Evolutionary conservation across 768 basidiomycete species (phyloP).

Genomic region (Lentinula sp.): DNA sequence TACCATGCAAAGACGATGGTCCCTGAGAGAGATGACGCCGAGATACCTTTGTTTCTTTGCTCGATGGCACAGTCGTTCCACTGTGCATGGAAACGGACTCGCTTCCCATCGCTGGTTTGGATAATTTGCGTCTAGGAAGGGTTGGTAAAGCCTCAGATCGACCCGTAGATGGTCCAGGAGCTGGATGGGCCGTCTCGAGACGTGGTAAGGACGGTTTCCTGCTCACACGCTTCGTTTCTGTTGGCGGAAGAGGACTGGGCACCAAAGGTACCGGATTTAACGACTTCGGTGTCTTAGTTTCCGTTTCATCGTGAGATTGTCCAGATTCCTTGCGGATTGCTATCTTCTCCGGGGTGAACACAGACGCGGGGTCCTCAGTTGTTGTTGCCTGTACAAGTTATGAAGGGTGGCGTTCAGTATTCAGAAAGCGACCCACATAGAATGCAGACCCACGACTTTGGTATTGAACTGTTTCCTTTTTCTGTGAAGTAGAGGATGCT

Average conservation of each 20-base stretch:
- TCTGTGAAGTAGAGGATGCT: neutral
- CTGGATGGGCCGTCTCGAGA: neutral
- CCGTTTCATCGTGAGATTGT: neutral
- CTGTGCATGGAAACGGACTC: too few relatives aligned
- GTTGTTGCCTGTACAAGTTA: neutral
- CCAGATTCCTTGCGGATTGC: neutral
- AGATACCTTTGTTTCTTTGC: neutral
- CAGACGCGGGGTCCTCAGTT: neutral
- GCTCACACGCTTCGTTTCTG: too few relatives aligned
- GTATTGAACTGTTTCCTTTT: neutral
- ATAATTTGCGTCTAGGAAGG: neutral
- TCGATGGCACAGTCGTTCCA: slow-evolving; percentile 10
- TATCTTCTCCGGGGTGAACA: neutral
- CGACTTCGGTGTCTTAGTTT: neutral
- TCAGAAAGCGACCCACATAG: too few relatives aligned
- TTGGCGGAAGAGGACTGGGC: neutral
- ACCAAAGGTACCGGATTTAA: neutral
- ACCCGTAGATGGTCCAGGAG: neutral
- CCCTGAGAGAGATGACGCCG: slow-evolving; percentile 1
- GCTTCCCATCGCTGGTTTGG: neutral
- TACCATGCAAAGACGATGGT: slow-evolving; percentile 10
- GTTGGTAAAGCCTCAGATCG: neutral
- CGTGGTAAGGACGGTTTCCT: neutral
- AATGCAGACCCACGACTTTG: neutral
- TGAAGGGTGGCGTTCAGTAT: too few relatives aligned